These are phyloP conservation scores for Aspergillus biplanus DNA, from an alignment of 495 filamentous ascomycete species.

Conservation along the genomic window DNA sequence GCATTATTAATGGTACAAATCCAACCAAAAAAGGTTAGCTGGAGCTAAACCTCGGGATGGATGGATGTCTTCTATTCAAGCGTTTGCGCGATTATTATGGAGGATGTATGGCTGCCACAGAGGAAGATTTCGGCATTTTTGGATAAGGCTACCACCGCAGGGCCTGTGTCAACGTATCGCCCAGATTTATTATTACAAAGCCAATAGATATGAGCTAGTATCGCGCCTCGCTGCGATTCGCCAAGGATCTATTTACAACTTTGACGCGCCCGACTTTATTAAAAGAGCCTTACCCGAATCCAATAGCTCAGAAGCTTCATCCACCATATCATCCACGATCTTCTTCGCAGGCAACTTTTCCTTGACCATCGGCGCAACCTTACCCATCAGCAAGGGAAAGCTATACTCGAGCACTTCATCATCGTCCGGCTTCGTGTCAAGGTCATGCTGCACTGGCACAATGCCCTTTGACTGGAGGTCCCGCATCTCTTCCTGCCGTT, in stretches of 20 bases:
- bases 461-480: conserved; percentile 83
- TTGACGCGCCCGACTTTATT: conserved; percentile 36
- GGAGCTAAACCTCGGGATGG: too few species aligned
- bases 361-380: conserved; percentile 89
- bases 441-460: conserved; percentile 91
- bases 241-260: conserved; percentile 54
- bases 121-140: too few species aligned
- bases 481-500: conserved; percentile 66
- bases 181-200: too few species aligned
- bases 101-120: too few species aligned
- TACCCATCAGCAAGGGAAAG: conserved; percentile 93
- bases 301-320: conserved; percentile 73
- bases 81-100: too few species aligned
- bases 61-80: too few species aligned
- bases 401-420: conserved; percentile 88
- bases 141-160: too few species aligned
- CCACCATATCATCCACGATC: conserved; percentile 92
- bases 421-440: conserved; percentile 79
- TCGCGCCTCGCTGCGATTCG: too few species aligned
- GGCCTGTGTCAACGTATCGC: too few species aligned
- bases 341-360: conserved; percentile 91
- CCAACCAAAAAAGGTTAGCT: too few species aligned
- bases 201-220: too few species aligned
- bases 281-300: conserved; percentile 67
- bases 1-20: too few species aligned